These are phyloP conservation scores for Naumovozyma baii DNA, from an alignment of 805 yeast genomes.

Conservation along the genomic window DNA sequence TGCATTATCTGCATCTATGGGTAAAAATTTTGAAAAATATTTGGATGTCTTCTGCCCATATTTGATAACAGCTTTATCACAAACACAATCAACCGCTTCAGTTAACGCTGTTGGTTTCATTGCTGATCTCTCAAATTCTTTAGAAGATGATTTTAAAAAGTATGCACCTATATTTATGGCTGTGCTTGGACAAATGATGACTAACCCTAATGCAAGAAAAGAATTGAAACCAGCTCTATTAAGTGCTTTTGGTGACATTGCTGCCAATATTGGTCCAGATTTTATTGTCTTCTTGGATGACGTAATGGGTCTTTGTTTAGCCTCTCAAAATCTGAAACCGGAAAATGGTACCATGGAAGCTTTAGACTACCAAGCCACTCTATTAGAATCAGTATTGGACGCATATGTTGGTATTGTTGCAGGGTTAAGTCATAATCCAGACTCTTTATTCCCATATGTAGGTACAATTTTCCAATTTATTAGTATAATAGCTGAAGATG, in stretches of 20 bases:
- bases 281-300: constrained; percentile 70
- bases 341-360: constrained; percentile 66
- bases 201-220: constrained; percentile 56
- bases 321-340: constrained; percentile 52
- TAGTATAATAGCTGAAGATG: constrained; percentile 48
- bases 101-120: constrained; percentile 89
- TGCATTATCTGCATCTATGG: constrained; percentile 77
- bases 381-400: constrained; percentile 85
- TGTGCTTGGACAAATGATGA: constrained; percentile 64
- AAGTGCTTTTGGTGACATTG: constrained; percentile 93
- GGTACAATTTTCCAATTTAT: constrained; percentile 65
- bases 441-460: constrained; percentile 53
- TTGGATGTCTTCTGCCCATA: constrained; percentile 78
- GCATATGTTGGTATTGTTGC: constrained; percentile 93
- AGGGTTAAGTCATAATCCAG: constrained; percentile 67
- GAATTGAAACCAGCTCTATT: constrained; percentile 81
- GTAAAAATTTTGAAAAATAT: constrained; percentile 59
- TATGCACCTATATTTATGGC: constrained; percentile 78
- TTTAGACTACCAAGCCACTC: constrained; percentile 58
- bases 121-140: constrained; percentile 86
- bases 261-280: constrained; percentile 70
- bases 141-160: constrained; percentile 62
- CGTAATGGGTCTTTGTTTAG: constrained; percentile 68
- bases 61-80: constrained; percentile 66
- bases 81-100: constrained; percentile 75